A percentile compares a stretch with the other conserved stretches of the same genome.
These are phyloP conservation scores for Fusarium mundagurra DNA, from an alignment of 2,329 filamentous ascomycete species.

Conservation along the genomic window DNA sequence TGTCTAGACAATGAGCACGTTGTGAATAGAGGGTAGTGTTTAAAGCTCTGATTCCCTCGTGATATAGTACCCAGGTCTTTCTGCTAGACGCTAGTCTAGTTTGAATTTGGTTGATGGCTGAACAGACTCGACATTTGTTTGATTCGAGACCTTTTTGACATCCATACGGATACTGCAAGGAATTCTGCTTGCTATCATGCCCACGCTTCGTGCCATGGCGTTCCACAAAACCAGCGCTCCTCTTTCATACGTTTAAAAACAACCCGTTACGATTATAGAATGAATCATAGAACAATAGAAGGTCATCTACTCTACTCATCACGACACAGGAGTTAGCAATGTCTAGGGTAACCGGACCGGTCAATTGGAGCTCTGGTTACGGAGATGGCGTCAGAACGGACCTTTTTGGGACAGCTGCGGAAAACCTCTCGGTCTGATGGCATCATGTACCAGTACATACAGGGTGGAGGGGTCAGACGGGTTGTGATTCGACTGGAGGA, in stretches of 20 bases:
- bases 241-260: background rate
- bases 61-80: conserved; percentile 16
- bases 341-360: conserved; percentile 34
- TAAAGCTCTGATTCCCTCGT: conserved; percentile 3
- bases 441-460: conserved; percentile 40
- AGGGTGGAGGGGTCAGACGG: conserved; percentile 16
- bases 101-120: conserved; percentile 1
- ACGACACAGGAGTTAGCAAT: background rate
- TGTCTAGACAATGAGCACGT: background rate
- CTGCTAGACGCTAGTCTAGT: conserved; percentile 15
- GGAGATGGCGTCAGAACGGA: conserved; percentile 41
- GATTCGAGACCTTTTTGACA: background rate
- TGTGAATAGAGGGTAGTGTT: background rate
- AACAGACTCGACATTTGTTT: background rate
- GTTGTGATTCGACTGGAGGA: conserved; percentile 34
- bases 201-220: background rate
- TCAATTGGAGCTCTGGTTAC: conserved; percentile 19
- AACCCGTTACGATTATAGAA: background rate
- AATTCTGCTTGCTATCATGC: background rate
- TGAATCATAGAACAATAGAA: background rate
- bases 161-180: background rate
- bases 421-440: conserved; percentile 24
- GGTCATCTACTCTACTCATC: background rate
- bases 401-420: conserved; percentile 15
- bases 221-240: background rate